phyloP scores from a whole-genome alignment of 2,329 filamentous ascomycete genomes.

The Colletotrichum lindemuthianum region DNA sequence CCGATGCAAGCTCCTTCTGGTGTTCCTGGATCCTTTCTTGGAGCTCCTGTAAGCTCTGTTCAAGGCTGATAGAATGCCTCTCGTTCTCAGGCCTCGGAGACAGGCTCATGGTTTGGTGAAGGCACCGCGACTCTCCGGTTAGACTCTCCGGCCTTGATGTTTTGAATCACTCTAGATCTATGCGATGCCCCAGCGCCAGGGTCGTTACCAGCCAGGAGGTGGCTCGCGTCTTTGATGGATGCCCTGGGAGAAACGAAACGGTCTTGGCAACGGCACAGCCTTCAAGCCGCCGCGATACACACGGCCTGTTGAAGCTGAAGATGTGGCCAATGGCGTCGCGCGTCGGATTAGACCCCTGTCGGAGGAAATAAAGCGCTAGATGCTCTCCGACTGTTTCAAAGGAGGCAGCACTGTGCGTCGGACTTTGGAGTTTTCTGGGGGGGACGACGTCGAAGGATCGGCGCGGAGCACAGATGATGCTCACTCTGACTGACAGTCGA shows the following conservation, averaged over 20 bases:
- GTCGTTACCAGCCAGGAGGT: constrained; percentile 3
- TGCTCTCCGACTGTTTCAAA: constrained; percentile 34
- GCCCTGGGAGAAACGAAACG: constrained; percentile 34
- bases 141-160: constrained; percentile 13
- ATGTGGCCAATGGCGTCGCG: constrained; percentile 16
- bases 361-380: constrained; percentile 30
- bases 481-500: constrained; percentile 17
- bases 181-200: constrained; percentile 6
- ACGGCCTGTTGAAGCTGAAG: constrained; percentile 21
- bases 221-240: constrained; percentile 22
- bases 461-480: constrained; percentile 33
- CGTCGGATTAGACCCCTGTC: constrained; percentile 27
- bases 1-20: constrained; percentile 55
- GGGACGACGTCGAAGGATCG: constrained; percentile 9
- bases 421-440: constrained; percentile 25
- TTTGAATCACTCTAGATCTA: not conserved
- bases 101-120: constrained; percentile 19
- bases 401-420: constrained; percentile 33
- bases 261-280: constrained; percentile 28
- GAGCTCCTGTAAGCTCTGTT: constrained; percentile 75
- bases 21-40: constrained; percentile 66
- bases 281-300: constrained; percentile 19
- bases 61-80: constrained; percentile 65
- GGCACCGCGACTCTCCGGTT: constrained; percentile 5
- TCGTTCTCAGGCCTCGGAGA: constrained; percentile 37